A percentile compares a stretch with the other conserved stretches of the same genome.
phyloP scores from a whole-genome alignment of 148 eudicot genomes.

The Amaranthus palmeri region DNA sequence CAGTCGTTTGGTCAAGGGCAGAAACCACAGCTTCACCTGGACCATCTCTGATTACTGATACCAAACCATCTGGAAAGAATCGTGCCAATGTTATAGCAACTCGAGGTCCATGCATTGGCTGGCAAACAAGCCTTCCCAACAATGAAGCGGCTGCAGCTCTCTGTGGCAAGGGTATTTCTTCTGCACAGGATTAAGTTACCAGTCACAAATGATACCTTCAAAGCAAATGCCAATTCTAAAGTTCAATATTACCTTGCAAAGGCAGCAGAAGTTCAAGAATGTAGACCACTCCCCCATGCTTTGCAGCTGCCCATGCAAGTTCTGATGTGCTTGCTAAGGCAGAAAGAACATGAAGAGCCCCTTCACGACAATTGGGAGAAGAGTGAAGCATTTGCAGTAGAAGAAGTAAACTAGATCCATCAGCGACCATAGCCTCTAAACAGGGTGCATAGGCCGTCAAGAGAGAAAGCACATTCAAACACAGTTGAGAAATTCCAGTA shows the following conservation, averaged over 20 bases:
- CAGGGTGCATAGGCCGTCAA: slow-evolving; percentile 95
- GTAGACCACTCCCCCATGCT: slow-evolving; percentile 98
- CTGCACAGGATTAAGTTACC: slow-evolving; percentile 37
- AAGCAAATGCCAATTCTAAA: slow-evolving; percentile 7
- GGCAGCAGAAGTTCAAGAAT: slow-evolving; percentile 92
- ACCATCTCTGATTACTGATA: slow-evolving; percentile 86
- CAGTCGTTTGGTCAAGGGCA: slow-evolving; percentile 91
- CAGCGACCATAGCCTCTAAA: slow-evolving; percentile 99
- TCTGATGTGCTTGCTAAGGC: slow-evolving; percentile 97
- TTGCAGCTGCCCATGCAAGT: slow-evolving; percentile 99
- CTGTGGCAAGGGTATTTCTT: slow-evolving; percentile 86
- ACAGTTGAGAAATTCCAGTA: slow-evolving; percentile 79
- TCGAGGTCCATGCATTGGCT: slow-evolving; percentile 99
- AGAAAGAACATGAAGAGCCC: slow-evolving; percentile 91
- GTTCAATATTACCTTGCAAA: slow-evolving; percentile 51
- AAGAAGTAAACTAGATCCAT: slow-evolving; percentile 87
- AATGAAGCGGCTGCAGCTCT: slow-evolving; percentile 98
- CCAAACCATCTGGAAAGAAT: slow-evolving; percentile 93
- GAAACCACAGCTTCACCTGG: slow-evolving; percentile 96
- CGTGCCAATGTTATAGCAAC: slow-evolving; percentile 92
- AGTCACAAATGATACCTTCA: slow-evolving; percentile 5
- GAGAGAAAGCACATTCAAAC: slow-evolving; percentile 78
- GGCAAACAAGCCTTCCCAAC: slow-evolving; percentile 90
- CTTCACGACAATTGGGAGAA: slow-evolving; percentile 87
- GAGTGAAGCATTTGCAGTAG: slow-evolving; percentile 93